Conservation (phyloP, 345 rosid genomes). For the Kandelia obovata region DNA sequence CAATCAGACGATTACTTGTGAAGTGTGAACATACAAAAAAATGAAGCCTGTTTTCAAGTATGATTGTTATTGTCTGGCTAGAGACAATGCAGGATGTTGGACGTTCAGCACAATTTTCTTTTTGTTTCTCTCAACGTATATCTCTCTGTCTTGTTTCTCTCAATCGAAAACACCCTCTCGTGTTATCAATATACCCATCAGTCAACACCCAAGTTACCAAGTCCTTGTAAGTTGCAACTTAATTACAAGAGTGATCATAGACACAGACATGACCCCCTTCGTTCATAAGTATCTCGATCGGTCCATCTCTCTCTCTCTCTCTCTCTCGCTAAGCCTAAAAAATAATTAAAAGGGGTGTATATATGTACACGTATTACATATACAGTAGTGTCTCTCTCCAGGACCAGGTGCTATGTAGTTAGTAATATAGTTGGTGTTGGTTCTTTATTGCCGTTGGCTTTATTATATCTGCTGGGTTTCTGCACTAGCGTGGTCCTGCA, state of each 20-base stretch:
- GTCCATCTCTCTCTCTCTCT: conserved; percentile 3
- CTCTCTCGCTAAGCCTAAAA: not conserved
- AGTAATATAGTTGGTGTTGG: conserved; percentile 34
- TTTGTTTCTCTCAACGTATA: no score
- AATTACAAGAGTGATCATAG: not conserved
- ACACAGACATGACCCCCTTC: conserved; percentile 8
- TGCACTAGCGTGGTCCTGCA: conserved; percentile 36
- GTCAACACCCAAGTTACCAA: conserved; percentile 11
- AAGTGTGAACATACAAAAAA: no score
- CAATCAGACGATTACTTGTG: no score
- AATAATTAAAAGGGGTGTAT: no score
- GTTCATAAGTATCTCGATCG: not conserved
- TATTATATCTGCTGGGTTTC: conserved; percentile 36
- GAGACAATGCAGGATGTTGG: no score
- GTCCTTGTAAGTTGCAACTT: not conserved
- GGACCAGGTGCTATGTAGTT: conserved; percentile 32
- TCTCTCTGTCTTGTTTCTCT: not conserved
- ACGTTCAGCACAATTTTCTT: no score
- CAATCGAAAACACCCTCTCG: conserved; percentile 6
- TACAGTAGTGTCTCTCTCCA: conserved; percentile 26
- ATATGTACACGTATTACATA: no score
- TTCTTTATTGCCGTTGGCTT: conserved; percentile 50
- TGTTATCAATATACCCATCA: conserved; percentile 23
- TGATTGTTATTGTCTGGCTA: no score
- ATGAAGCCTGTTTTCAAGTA: no score